phyloP scores from a whole-genome alignment of 2,329 filamentous ascomycete species.

The Xylaria sp. region DNA sequence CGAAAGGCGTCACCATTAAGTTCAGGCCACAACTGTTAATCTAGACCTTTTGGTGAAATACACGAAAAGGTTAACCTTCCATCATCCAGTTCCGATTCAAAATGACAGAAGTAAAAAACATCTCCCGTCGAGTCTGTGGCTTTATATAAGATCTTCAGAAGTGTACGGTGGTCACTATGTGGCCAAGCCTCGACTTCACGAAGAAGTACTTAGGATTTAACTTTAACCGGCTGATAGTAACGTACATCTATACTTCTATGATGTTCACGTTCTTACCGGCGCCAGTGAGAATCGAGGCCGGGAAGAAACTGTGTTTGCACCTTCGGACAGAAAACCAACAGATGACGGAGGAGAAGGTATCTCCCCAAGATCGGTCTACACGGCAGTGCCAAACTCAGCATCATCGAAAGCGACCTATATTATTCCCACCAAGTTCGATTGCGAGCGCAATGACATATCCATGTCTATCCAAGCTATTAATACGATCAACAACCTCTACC shows the following conservation, averaged over 20 bases:
- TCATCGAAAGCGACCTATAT: neutral
- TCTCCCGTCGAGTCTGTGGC: neutral
- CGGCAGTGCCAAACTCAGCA: neutral
- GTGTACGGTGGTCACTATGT: neutral
- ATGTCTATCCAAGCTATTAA: neutral
- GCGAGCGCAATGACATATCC: neutral
- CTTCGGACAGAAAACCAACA: neutral
- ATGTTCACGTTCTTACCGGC: neutral
- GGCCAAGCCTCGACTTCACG: neutral
- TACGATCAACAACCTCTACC: neutral
- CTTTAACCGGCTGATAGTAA: neutral
- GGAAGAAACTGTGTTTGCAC: neutral
- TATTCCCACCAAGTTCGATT: neutral
- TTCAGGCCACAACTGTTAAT: neutral
- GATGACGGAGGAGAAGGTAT: neutral
- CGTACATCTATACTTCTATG: neutral
- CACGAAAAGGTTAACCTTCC: neutral
- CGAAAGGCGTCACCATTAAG: neutral
- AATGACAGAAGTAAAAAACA: neutral
- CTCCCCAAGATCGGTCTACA: neutral
- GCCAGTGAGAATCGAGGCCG: neutral
- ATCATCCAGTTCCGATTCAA: neutral
- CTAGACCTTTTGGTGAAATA: neutral
- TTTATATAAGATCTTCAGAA: neutral
- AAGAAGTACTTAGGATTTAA: neutral